Evolutionary conservation across 371 early-diverging fungal species (phyloP).

Genomic region (Blastocladiella emersonii): DNA sequence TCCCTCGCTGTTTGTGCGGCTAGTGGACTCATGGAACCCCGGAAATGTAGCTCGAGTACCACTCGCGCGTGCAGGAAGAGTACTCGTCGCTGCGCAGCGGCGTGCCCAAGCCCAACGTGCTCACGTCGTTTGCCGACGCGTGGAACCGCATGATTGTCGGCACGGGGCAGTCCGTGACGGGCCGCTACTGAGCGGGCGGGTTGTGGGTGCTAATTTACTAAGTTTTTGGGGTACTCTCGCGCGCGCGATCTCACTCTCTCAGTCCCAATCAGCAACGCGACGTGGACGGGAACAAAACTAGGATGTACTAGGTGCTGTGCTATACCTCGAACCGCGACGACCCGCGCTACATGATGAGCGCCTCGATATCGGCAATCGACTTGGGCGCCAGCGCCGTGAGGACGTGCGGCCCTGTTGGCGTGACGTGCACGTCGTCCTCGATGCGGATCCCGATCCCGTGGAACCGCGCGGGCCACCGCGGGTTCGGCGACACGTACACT

Average conservation of each 20-base stretch:
- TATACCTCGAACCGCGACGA: too few relatives aligned
- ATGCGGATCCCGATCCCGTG: constrained; percentile 90
- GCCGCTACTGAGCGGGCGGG: neutral
- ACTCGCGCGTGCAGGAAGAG: too few relatives aligned
- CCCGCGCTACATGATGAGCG: constrained; percentile 16
- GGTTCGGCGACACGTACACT: constrained; percentile 70
- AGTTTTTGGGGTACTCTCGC: too few relatives aligned
- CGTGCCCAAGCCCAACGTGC: neutral
- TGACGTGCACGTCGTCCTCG: constrained; percentile 81
- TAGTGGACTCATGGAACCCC: too few relatives aligned
- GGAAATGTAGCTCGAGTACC: too few relatives aligned
- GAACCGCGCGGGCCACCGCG: constrained; percentile 59
- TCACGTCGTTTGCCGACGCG: neutral
- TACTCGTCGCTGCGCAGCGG: neutral
- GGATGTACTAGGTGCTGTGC: too few relatives aligned
- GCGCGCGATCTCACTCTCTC: too few relatives aligned
- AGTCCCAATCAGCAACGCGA: too few relatives aligned
- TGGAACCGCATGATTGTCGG: neutral
- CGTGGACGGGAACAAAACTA: too few relatives aligned
- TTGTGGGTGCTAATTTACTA: neutral
- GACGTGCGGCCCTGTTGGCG: constrained; percentile 45
- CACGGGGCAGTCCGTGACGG: neutral
- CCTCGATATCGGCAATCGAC: constrained; percentile 76
- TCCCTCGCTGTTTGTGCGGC: too few relatives aligned
- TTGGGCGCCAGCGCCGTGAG: constrained; percentile 69